Conservation (phyloP, 805 yeast species). For the Metschnikowia dekortorum region DNA sequence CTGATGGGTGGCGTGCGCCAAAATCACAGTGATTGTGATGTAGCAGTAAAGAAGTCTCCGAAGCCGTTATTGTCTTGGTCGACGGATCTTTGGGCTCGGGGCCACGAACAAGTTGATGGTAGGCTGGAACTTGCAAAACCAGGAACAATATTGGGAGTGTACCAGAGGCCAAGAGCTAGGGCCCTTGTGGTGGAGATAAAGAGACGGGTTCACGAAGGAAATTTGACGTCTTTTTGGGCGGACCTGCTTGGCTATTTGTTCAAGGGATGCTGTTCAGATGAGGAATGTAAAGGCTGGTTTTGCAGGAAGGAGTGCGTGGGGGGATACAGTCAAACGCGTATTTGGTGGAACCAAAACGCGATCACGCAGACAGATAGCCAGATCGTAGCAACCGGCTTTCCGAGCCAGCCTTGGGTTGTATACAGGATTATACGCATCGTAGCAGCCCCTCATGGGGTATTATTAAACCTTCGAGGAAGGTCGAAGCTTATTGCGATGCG, state of each 20-base stretch:
- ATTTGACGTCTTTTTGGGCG: no score
- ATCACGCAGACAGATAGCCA: background rate
- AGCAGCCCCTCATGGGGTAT: background rate
- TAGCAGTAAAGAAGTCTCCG: background rate
- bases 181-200: background rate
- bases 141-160: background rate
- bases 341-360: constrained; percentile 1
- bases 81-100: background rate
- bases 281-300: background rate
- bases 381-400: background rate
- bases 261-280: background rate
- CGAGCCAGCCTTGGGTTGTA: background rate
- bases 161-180: background rate
- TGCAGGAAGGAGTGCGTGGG: constrained; percentile 1
- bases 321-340: constrained; percentile 1
- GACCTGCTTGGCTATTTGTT: background rate
- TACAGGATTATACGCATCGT: background rate
- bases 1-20: background rate
- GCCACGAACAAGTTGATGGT: background rate
- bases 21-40: background rate
- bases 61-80: background rate
- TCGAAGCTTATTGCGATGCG: background rate
- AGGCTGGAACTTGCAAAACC: background rate
- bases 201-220: no score
- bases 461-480: background rate